These are phyloP conservation scores for Apostasia shenzhenica DNA, from an alignment of 106 monocot species.

Conservation along the genomic window DNA sequence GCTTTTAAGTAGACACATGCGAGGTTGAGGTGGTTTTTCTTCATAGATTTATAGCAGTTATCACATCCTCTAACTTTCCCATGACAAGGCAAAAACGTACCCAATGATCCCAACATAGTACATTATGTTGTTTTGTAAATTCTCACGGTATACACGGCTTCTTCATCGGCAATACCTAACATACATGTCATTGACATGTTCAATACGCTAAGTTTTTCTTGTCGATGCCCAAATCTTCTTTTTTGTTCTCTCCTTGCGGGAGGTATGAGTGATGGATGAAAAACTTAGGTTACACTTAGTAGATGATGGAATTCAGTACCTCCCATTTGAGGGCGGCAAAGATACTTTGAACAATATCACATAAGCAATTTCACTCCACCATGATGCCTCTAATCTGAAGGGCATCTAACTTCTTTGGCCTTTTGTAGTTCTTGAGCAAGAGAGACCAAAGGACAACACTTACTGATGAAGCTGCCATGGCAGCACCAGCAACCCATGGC, in stretches of 20 bases:
- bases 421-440: constrained; percentile 66
- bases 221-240: too few species aligned
- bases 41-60: too few species aligned
- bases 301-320: too few species aligned
- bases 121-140: background rate
- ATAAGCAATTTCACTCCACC: constrained; percentile 25
- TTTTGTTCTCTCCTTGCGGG: too few species aligned
- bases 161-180: too few species aligned
- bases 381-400: constrained; percentile 42
- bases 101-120: constrained; percentile 83
- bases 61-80: constrained; percentile 67
- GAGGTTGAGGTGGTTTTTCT: constrained; percentile 55
- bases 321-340: constrained; percentile 22
- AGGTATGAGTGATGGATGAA: too few species aligned
- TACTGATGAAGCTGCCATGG: constrained; percentile 93
- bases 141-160: too few species aligned
- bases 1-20: constrained; percentile 9
- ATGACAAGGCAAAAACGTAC: constrained; percentile 80
- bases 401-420: constrained; percentile 49
- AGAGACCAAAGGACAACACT: constrained; percentile 87
- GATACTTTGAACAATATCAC: constrained; percentile 13
- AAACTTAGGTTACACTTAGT: too few species aligned
- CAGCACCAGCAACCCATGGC: constrained; percentile 83
- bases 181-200: too few species aligned
- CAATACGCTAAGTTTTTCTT: too few species aligned